Conservation (phyloP, 2,329 filamentous ascomycete genomes). For the Scedosporium boydii region DNA sequence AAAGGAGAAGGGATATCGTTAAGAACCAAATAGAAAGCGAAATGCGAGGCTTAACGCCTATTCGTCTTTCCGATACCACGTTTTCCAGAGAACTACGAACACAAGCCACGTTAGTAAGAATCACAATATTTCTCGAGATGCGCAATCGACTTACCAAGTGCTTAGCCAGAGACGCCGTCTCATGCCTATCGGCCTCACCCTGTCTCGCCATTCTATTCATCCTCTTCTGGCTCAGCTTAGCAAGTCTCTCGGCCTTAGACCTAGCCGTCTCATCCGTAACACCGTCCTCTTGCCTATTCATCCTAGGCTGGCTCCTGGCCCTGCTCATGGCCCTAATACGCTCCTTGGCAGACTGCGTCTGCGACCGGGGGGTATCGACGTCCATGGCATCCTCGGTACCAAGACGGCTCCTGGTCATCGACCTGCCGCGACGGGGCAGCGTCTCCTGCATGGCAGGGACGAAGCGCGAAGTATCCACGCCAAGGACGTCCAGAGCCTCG, state of each 20-base stretch:
- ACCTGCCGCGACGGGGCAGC: constrained; percentile 67
- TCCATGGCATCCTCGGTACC: constrained; percentile 70
- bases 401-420: constrained; percentile 50
- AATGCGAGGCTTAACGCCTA: constrained; percentile 43
- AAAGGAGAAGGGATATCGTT: not conserved
- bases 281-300: constrained; percentile 67
- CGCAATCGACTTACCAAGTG: constrained; percentile 63
- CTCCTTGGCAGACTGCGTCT: constrained; percentile 38
- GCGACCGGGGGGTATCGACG: constrained; percentile 34
- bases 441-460: constrained; percentile 34
- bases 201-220: constrained; percentile 97
- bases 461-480: constrained; percentile 60
- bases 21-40: not conserved
- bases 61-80: constrained; percentile 85
- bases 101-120: constrained; percentile 20
- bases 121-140: not conserved
- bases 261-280: constrained; percentile 58
- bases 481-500: constrained; percentile 72
- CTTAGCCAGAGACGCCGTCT: constrained; percentile 70
- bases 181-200: constrained; percentile 93
- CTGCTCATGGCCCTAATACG: constrained; percentile 67
- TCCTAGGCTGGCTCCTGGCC: constrained; percentile 36
- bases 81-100: constrained; percentile 71
- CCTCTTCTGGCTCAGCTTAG: constrained; percentile 90
- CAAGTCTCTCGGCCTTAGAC: constrained; percentile 73